Base-by-base conservation (phyloP, 768 basidiomycete genomes). In the Kwoniella shandongensis region DNA sequence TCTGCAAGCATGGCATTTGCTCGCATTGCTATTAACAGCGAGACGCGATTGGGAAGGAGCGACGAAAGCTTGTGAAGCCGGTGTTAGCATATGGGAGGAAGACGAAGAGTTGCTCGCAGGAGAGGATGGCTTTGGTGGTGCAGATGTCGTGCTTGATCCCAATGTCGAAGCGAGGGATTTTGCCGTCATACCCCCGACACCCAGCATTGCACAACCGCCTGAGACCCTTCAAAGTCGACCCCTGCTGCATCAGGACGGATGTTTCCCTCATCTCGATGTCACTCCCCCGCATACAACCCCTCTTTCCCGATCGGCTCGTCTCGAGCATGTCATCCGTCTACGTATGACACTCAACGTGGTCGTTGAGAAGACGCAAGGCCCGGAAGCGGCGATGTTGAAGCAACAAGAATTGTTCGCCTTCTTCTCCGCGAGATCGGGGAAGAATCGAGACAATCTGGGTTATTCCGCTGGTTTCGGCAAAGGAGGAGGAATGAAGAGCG, bases 391-490 rank as follows among this genome's bases (percentile, higher is more conserved):
- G 0, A 86, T 88, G 60, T 78, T 79, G 17, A 85, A 84, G 54
- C 92, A 91, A 84, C 79, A 91, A 15, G 89, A 91, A 25, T 81
- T 91, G 7, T 94, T 93, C 74, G 79, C 83, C 4, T 96, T 88
- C 88, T 86, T 91, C 69, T 86, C 91, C 0, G 86, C 85, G 54
- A 54, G 76, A 23, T 72, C 75, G 29, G 77, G 78, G 26, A 63
- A 64, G 70, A 78, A 64, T 30, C 32, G 51, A 32, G 23, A 44
- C 13, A 55, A 53, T 13, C 44, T 63, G 13, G 69, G 59, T 4
- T 66, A 61, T 52, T 25, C 40, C 12, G 15, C 29, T 22, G 56
- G 56, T 15, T 51, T 58, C 12, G 56, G 56, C 2, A 58, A 58
- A 36, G 44, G 18, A 7, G 36, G 41, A 32, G 62, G 51, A 18